Evolutionary conservation across 164 flowering plant genomes (phyloP), one percentile per base, ranked within the genome.

Genomic region (Vitis labrusca): DNA sequence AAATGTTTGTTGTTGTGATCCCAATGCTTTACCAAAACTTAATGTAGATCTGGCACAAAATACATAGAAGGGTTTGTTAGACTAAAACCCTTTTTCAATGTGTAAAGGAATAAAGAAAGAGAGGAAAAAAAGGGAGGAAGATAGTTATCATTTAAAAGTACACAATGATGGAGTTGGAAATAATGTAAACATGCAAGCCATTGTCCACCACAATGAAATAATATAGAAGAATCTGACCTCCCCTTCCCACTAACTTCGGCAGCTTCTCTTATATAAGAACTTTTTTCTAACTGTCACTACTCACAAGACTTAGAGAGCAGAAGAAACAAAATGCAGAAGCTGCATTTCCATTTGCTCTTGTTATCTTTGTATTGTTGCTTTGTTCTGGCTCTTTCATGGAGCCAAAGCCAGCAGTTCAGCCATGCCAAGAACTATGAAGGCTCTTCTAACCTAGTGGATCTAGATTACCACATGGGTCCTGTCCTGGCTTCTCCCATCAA

Each of bases 381-480:
- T 49, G 59, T 71, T 27, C 70, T 69, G n/a, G 73, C 71, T 48
- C 67, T 76, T 53, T 69, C 85, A 67, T 66, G 63, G 64, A 65
- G 52, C 63, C 83, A 69, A 63, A 57, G 66, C 70, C 71, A 69
- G 3, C 67, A 66, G 61, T 71, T 65, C 70, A 64, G 68, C 17
- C 64, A 74, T 19, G 62, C 78, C 66, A 72, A 81, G 62, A 85
- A 85, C 69, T 86, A 78, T 52, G 92, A 88, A 57, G 91, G 92
- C 23, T 85, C 95, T 9, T 86, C 95, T 4, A 82, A 83, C 48
- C 78, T 86, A 1, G 82, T 85, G 0, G 66, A 88, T 75, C 89
- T 88, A 9, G 57, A 75, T 16, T 91, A 89, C 85, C 96, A 91
- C 82, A 87, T 87, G 91, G 96, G 96, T 47, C 93, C 93, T 12